Evolutionary conservation across 495 filamentous ascomycete genomes (phyloP), one percentile per base, ranked within the genome.

Genomic region (Penicillium salamii): DNA sequence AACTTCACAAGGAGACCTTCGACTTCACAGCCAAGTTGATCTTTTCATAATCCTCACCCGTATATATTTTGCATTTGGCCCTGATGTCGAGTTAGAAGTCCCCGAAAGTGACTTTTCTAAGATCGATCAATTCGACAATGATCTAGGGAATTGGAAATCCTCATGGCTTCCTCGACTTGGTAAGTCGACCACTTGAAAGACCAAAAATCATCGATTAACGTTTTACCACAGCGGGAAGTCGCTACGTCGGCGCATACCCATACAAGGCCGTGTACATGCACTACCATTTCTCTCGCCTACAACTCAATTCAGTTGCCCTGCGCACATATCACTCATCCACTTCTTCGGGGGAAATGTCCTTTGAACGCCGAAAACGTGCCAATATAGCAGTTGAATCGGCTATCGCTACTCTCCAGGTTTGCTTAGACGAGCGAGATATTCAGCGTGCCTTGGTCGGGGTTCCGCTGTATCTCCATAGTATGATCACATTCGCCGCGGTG

Each of bases 21-120:
- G 81, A 42, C 55, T 84, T 11, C 70, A 78, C 18, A 77, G 75
- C 29, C 81, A 84, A 54, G 78, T 84, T 18, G 75, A 80, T 34
- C 44, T 84, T 28, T 82, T 84, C 57, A 76, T 77, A 18, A 75
- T 82, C 42, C 68, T 84, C 24, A 81, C 77, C 18, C 69, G 73
- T 26, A 77, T 80, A 39, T 81, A 81, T 50, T 70, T 82, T 50
- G 65, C 70, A 29, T 83, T 82, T 50, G 80, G 80, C n/a, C 73
- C 78, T 2, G 80, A 83, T 59, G 67, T 76, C 5, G 79, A 81
- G 18, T 55, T 78, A 20, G 73, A 75, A 40, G 73, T 82, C 17
- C 67, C 70, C 17, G 72, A 75, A 45, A 69, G 65, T 42, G 70
- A 76, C 35, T 72, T 72, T 24, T 58, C 70, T 9, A 66, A 55